A percentile compares a stretch with the other conserved stretches of the same genome.
phyloP scores from a whole-genome alignment of 2,329 filamentous ascomycete species.

The Cordyceps tenuipes region DNA sequence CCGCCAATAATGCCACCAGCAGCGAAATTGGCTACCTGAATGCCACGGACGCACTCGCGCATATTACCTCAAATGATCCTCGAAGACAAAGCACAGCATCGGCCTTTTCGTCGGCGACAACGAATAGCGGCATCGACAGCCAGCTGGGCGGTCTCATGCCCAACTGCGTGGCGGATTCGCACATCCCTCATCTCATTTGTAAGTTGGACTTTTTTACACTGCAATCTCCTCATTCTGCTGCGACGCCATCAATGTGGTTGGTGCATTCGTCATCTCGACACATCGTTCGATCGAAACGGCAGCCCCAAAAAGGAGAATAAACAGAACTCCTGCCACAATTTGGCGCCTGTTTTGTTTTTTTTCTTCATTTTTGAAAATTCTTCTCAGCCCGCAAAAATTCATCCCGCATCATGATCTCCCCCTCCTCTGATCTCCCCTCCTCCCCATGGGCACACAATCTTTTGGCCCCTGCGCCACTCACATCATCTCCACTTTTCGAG shows the following conservation, averaged over 20 bases:
- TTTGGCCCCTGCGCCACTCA: slow-evolving; percentile 1
- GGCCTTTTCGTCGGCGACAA: slow-evolving; percentile 13
- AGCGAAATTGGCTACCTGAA: slow-evolving; percentile 3
- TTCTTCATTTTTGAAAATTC: not conserved
- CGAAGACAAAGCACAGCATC: slow-evolving; percentile 28
- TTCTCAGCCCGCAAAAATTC: not conserved
- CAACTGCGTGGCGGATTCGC: slow-evolving; percentile 29
- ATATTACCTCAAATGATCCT: slow-evolving; percentile 26
- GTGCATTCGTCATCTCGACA: not conserved
- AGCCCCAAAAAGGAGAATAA: not conserved
- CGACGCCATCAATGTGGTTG: not conserved
- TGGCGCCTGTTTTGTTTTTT: not conserved
- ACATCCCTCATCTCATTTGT: slow-evolving; percentile 34
- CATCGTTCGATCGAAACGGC: not conserved
- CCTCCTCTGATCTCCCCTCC: too few relatives aligned
- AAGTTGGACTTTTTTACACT: not conserved
- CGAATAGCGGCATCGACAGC: slow-evolving; percentile 21
- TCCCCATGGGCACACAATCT: slow-evolving; percentile 12
- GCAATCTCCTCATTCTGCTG: not conserved
- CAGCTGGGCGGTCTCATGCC: slow-evolving; percentile 18
- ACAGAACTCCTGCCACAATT: not conserved
- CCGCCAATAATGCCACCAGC: not conserved
- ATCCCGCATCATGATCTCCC: slow-evolving; percentile 14
- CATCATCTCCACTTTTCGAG: slow-evolving; percentile 11
- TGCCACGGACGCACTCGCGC: not conserved